Base-by-base conservation (phyloP, 805 yeast genomes). In the Henningerozyma blattae region DNA sequence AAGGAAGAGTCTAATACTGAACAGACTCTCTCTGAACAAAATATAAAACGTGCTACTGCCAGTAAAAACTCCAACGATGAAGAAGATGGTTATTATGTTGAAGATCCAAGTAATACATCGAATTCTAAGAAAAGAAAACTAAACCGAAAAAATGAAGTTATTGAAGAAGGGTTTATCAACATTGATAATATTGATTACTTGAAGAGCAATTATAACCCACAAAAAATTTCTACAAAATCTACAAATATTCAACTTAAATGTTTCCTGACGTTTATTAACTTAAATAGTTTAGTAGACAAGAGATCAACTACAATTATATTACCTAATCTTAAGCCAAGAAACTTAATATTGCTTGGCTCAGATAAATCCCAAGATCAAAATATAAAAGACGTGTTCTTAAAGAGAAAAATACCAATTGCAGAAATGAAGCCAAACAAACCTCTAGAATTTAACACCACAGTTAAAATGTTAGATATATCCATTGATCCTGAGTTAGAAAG, bases 251-350 rank as follows among this genome's bases (percentile, higher is more conserved):
- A 60, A 4, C 61, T 84, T 4, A 62, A 77, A 38, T 86, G 95
- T 56, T 79, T 77, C 1, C 56, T 87, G 6, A 70, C 82, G 2
- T 85, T 64, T 50, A 71, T 89, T 36, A 96, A 89, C 51, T 63
- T 87, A 30, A 72, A 86, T 13, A 95, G 95, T 15, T 58, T 80
- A 15, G 89, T 84, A 0, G 96, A 91, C 50, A 62, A 77, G 41
- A 67, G 95, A 41, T 89, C 98, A 0, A 59, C 84, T 36, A 67
- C 76, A 30, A 73, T 83, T 55, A 81, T 87, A 35, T 65, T 85
- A 28, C 83, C 91, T 16, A 68, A 79, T 2, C 59, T 91, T 34
- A 81, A 82, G 46, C 95, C 97, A 4, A 69, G 75, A 33, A 77
- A 77, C 43, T 63, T 87, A 31, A 59, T 89, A 9, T 53, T 80